These are phyloP conservation scores for Ascosphaera acerosa DNA, from an alignment of 2,329 filamentous ascomycete species.

Conservation along the genomic window DNA sequence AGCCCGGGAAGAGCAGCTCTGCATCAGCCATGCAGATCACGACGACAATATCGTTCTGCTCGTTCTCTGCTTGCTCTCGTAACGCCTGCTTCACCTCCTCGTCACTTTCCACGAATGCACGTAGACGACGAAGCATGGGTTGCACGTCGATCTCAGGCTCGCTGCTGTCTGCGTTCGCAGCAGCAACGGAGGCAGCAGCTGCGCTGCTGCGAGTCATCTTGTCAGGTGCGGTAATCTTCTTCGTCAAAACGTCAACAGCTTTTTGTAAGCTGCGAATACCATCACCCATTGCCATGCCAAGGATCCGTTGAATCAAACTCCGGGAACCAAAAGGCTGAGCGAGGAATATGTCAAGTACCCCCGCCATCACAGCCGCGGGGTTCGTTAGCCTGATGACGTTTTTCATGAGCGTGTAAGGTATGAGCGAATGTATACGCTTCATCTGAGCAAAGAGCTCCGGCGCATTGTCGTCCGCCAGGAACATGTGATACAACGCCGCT, in stretches of 20 bases:
- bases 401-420: conserved; percentile 82
- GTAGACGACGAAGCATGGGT: conserved; percentile 49
- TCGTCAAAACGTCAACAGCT: conserved; percentile 51
- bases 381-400: conserved; percentile 94
- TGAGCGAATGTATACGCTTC: conserved; percentile 78
- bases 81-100: conserved; percentile 52
- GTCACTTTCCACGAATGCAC: conserved; percentile 48
- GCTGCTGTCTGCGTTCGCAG: neutral
- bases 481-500: conserved; percentile 87
- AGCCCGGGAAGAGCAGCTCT: conserved; percentile 39
- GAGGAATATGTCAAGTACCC: conserved; percentile 78
- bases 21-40: conserved; percentile 43
- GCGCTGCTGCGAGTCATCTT: neutral
- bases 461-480: conserved; percentile 93
- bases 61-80: conserved; percentile 42
- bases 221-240: conserved; percentile 56
- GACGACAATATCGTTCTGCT: conserved; percentile 66
- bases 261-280: conserved; percentile 70
- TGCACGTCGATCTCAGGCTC: neutral
- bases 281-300: conserved; percentile 72
- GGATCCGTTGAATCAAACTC: conserved; percentile 81
- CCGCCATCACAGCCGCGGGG: conserved; percentile 90
- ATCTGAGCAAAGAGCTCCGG: conserved; percentile 86
- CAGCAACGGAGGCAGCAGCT: neutral
- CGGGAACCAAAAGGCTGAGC: conserved; percentile 82